Evolutionary conservation across 805 yeast genomes (phyloP).

Genomic region (Schwanniomyces pseudopolymorphus): DNA sequence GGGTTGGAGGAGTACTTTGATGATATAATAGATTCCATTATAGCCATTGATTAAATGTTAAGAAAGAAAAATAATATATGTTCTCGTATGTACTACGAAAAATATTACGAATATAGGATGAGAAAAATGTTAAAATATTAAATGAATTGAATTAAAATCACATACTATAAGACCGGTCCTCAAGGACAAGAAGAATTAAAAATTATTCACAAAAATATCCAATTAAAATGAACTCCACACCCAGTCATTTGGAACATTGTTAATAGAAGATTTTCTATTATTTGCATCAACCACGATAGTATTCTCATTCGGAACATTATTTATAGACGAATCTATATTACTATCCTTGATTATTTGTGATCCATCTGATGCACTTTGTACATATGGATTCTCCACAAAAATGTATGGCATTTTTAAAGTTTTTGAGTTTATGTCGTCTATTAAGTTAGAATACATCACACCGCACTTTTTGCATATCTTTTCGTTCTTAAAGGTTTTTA

Average conservation of each 20-base stretch:
- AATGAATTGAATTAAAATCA: background rate
- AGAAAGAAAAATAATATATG: too few species aligned
- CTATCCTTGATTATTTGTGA: background rate
- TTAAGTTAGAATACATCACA: conserved; percentile 17
- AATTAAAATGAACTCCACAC: conserved; percentile 51
- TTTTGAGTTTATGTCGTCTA: conserved; percentile 7
- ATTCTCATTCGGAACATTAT: background rate
- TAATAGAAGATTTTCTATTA: conserved; percentile 7
- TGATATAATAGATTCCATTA: background rate
- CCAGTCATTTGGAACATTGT: conserved; percentile 44
- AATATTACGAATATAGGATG: background rate
- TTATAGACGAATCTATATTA: background rate
- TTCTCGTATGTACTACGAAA: too few species aligned
- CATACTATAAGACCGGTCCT: background rate
- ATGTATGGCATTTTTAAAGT: conserved; percentile 15
- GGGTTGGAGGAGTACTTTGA: background rate
- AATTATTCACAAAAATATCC: background rate
- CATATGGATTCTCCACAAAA: conserved; percentile 35
- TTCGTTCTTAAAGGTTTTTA: conserved; percentile 19
- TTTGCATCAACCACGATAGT: conserved; percentile 5
- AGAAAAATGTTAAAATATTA: background rate
- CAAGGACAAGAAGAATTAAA: background rate
- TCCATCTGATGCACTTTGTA: conserved; percentile 4
- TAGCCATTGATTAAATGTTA: background rate
- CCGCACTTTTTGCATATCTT: conserved; percentile 37